A percentile compares a stretch with the other conserved stretches of the same genome.
These are phyloP conservation scores for Camelina neglecta DNA, from an alignment of 345 rosid genomes.

Conservation along the genomic window DNA sequence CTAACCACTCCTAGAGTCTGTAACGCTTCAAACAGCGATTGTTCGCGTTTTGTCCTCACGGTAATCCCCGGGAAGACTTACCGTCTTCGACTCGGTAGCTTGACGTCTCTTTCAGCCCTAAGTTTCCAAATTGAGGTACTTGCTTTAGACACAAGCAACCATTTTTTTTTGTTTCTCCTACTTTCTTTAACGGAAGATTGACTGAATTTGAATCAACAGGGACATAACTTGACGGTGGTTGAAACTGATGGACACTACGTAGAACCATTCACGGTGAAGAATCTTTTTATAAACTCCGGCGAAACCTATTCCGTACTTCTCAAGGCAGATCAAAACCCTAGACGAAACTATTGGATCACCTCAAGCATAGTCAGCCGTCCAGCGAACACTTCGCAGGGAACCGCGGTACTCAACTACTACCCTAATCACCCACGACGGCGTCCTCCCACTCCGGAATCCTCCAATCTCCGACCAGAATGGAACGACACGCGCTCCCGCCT, in stretches of 20 bases:
- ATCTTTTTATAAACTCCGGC: conserved; percentile 76
- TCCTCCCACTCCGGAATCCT: conserved; percentile 54
- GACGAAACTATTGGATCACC: conserved; percentile 70
- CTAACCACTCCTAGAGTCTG: conserved; percentile 45
- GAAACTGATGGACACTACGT: conserved; percentile 81
- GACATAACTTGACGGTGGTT: conserved; percentile 82
- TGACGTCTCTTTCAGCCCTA: conserved; percentile 68
- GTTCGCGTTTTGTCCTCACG: conserved; percentile 48
- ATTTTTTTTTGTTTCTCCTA: not conserved
- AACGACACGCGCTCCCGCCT: conserved; percentile 44
- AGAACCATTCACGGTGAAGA: conserved; percentile 68
- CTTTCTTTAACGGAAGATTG: not conserved
- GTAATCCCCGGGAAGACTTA: conserved; percentile 69
- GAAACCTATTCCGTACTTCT: conserved; percentile 77
- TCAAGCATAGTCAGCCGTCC: conserved; percentile 62
- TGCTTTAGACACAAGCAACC: conserved; percentile 23
- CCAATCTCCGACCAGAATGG: conserved; percentile 52
- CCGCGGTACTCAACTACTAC: conserved; percentile 61
- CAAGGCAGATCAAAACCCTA: conserved; percentile 58
- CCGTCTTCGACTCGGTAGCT: conserved; percentile 61
- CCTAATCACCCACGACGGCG: conserved; percentile 55
- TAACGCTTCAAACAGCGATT: conserved; percentile 56
- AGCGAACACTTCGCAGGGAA: conserved; percentile 51
- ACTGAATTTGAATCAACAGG: conserved; percentile 37
- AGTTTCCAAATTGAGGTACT: conserved; percentile 76